Percentiles rank a stretch among this genome's conserved stretches.
Conservation (phyloP, 225 moss, liverwort and hornwort species). For the Pseudoscleropodium purum region DNA sequence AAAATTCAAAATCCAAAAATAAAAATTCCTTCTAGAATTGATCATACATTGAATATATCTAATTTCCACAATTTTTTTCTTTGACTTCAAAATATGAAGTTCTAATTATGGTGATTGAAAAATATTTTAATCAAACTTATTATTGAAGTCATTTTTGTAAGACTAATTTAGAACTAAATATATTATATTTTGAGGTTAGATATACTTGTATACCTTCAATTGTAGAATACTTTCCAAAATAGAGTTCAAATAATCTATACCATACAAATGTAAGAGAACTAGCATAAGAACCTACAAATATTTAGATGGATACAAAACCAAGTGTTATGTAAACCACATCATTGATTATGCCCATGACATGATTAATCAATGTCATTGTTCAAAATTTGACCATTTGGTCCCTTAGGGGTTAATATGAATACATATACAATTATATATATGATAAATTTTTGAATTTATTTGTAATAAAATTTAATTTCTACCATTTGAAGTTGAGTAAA, state of each 20-base stretch:
- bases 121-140: background rate
- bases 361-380: background rate
- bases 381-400: background rate
- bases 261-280: background rate
- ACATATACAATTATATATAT: background rate
- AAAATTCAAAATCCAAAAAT: background rate
- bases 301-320: background rate
- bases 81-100: no score
- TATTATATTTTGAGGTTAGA: background rate
- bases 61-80: background rate
- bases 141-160: no score
- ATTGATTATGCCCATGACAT: background rate
- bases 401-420: background rate
- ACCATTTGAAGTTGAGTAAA: accelerated
- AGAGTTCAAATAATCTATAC: no score
- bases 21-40: accelerated
- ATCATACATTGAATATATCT: background rate
- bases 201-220: background rate
- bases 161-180: accelerated
- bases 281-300: background rate
- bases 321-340: accelerated
- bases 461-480: background rate
- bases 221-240: background rate
- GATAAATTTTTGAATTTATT: background rate
- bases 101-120: no score